Percentiles rank a stretch among this genome's conserved stretches.
Evolutionary conservation across 2,329 filamentous ascomycete species (phyloP).

Genomic region (Trichoderma sp.): DNA sequence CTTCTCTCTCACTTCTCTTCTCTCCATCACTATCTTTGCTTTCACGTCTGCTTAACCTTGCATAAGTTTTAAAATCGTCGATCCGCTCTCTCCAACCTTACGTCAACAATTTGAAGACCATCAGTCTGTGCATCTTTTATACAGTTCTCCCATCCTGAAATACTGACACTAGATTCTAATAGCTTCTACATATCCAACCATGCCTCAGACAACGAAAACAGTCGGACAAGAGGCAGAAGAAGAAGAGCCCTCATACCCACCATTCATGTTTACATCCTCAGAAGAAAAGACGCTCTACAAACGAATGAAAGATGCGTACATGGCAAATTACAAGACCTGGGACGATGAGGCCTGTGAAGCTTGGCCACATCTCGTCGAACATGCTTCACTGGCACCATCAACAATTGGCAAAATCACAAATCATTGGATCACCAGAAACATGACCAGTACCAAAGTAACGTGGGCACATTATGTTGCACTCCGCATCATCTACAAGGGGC

Average conservation of each 20-base stretch:
- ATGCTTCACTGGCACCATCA: slow-evolving; percentile 6
- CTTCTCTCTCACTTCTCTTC: neutral
- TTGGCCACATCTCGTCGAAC: slow-evolving; percentile 19
- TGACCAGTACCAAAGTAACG: neutral
- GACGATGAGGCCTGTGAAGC: neutral
- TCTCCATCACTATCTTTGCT: neutral
- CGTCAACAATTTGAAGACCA: neutral
- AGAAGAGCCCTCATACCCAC: neutral
- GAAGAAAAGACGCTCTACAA: slow-evolving; percentile 10
- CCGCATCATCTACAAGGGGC: slow-evolving; percentile 17
- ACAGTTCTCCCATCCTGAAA: neutral
- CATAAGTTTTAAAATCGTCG: no score
- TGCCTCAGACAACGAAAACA: neutral
- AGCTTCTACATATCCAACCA: neutral
- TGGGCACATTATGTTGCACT: slow-evolving; percentile 19
- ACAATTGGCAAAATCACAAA: slow-evolving; percentile 20
- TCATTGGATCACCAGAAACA: neutral
- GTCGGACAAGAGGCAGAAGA: neutral
- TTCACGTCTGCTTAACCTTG: neutral
- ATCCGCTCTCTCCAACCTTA: neutral
- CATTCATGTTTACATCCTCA: neutral
- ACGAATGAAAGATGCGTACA: neutral
- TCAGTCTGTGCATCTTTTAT: neutral
- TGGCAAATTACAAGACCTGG: neutral
- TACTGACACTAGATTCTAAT: neutral